Evolutionary conservation across 2,329 filamentous ascomycete species (phyloP), one percentile per base, ranked within the genome.

Genomic region (Emergomyces africanus): DNA sequence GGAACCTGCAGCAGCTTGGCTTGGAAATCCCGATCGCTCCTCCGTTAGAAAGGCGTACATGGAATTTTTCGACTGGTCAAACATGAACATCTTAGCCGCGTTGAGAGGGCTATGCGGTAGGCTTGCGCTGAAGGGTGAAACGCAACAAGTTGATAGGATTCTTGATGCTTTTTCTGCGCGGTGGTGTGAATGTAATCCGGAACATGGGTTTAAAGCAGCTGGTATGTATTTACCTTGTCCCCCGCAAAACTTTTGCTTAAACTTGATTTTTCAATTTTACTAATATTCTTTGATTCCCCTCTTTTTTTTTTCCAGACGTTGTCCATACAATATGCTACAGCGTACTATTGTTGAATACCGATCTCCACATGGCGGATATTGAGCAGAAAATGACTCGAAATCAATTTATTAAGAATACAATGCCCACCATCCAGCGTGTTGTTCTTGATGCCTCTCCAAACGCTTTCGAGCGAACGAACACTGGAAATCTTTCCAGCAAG

Each of bases 251-350:
- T 10, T 6, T 59, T 23, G 59, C 3, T n/a, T n/a, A n/a, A n/a
- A n/a, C 51, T 6, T 18, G 41, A 35, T 33, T n/a, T 51, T 25
- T 25, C 25, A 41, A 33, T 54, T 23, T 46, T 35, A 57, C 57
- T 58, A 54, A 56, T n/a, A 30, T 39, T 50, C 4, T 44, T 44
- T 44, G 12, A 2, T 46, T 30, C 30, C 6, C 6, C 30, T 6
- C 30, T 25, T 48, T 8, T 2, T 48, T 48, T 46, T 15, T 6
- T 10, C 37, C 67, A 88, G 92, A 97, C 75, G 88, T 97, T 54
- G 91, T 99, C 20, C 92, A 99, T 71, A 96, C 91, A 28, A 95
- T 97, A 63, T 95, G 90, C 74, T 99, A 97, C 73, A 96, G 94
- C 0, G 84, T 99, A 64, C 86, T 99, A 69, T 80, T 99, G 12